Conservation (phyloP, 2,329 filamentous ascomycete genomes). For the Fusarium miscanthi region DNA sequence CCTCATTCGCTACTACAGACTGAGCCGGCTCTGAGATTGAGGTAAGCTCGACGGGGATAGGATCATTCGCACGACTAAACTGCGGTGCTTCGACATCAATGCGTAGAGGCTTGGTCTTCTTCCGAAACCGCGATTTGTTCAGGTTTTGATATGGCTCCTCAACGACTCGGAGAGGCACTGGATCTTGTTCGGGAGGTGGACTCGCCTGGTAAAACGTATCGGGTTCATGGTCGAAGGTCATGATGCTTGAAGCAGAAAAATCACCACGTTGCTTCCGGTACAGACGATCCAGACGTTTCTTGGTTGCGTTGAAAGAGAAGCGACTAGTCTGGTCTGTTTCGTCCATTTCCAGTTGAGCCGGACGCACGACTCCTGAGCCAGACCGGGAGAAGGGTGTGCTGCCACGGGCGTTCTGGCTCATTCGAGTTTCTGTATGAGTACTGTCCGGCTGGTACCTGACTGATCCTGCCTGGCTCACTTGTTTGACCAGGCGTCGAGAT, state of each 20-base stretch:
- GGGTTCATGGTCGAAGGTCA: conserved; percentile 26
- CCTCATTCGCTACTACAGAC: conserved; percentile 28
- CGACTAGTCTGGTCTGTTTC: conserved; percentile 50
- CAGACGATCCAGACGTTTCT: conserved; percentile 65
- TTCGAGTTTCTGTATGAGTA: not conserved
- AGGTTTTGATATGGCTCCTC: conserved; percentile 7
- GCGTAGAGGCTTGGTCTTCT: conserved; percentile 55
- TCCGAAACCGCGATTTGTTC: conserved; percentile 53
- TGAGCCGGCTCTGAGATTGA: conserved; percentile 17
- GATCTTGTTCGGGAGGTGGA: conserved; percentile 41
- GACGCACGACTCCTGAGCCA: conserved; percentile 49
- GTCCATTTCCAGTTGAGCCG: conserved; percentile 67
- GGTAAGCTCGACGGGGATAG: conserved; percentile 49
- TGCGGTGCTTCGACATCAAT: conserved; percentile 64
- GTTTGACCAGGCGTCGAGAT: conserved; percentile 48
- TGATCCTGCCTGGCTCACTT: conserved; percentile 43
- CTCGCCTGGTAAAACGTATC: conserved; percentile 35
- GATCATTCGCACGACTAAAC: conserved; percentile 65
- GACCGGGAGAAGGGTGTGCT: conserved; percentile 12
- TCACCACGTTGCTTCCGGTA: conserved; percentile 57
- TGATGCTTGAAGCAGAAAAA: conserved; percentile 26
- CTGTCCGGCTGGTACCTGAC: conserved; percentile 41
- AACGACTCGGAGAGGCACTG: conserved; percentile 34
- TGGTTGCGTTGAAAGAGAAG: conserved; percentile 61
- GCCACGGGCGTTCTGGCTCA: conserved; percentile 1